These are phyloP conservation scores for Nectriaceae sp. DNA, from an alignment of 2,329 filamentous ascomycete genomes.

Conservation along the genomic window DNA sequence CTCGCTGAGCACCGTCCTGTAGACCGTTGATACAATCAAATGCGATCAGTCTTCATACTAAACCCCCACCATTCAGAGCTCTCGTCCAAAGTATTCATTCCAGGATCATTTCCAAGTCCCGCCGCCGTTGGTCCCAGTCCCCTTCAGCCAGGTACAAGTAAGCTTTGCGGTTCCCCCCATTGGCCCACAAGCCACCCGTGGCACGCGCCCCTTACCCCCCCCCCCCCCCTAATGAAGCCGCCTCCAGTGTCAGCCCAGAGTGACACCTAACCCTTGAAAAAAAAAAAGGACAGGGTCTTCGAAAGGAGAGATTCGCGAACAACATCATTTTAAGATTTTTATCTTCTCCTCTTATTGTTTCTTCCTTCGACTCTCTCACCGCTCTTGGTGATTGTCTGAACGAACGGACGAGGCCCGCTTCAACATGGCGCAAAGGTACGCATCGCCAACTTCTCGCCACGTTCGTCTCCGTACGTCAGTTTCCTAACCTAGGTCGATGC, in stretches of 20 bases:
- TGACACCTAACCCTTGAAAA: neutral
- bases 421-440: slow-evolving; percentile 40
- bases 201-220: neutral
- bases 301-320: slow-evolving; percentile 18
- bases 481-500: neutral
- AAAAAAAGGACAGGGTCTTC: neutral
- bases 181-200: neutral
- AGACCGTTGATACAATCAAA: no score
- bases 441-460: neutral
- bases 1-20: slow-evolving; percentile 4
- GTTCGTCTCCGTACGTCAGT: neutral
- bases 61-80: no score
- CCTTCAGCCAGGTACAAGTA: no score
- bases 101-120: neutral
- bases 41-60: no score
- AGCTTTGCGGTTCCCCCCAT: neutral
- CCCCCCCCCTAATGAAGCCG: neutral
- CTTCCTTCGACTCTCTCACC: neutral
- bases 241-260: neutral
- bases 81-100: no score
- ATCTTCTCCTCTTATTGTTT: slow-evolving; percentile 2
- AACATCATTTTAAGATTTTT: slow-evolving; percentile 10
- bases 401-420: neutral
- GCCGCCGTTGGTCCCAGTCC: neutral
- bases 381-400: slow-evolving; percentile 2